These are phyloP conservation scores for Tetrahymena borealis DNA, from an alignment of 73 alveolate species.

Conservation along the genomic window DNA sequence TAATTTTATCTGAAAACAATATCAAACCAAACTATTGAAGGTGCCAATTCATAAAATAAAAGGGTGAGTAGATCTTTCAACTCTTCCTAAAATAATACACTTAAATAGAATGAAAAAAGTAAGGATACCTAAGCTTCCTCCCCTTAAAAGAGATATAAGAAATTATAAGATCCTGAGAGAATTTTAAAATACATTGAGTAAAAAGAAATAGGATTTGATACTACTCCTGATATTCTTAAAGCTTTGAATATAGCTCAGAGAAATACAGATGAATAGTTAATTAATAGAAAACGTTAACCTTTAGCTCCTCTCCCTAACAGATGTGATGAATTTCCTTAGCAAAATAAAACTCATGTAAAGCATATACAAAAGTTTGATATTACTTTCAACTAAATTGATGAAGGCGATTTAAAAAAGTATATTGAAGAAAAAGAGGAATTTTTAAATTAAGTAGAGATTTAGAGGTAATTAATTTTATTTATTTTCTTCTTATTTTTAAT, in stretches of 20 bases:
- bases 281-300: background rate
- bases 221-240: background rate
- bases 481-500: too few relatives aligned
- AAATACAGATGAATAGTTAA: background rate
- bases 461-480: background rate
- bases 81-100: background rate
- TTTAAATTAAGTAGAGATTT: background rate
- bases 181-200: background rate
- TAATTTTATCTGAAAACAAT: too few relatives aligned
- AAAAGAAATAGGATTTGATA: background rate
- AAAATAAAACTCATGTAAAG: background rate
- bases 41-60: background rate
- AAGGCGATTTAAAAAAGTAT: background rate
- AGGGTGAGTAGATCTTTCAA: background rate
- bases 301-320: background rate
- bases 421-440: background rate
- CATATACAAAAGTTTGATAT: background rate
- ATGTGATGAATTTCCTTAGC: background rate
- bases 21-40: background rate
- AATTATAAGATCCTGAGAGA: background rate
- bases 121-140: too few relatives aligned
- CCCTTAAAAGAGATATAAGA: background rate
- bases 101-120: background rate
- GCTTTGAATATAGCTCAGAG: background rate
- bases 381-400: background rate